Evolutionary conservation across 2,329 filamentous ascomycete genomes (phyloP), one percentile per base, ranked within the genome.

Genomic region (Leptographium wingfieldii): DNA sequence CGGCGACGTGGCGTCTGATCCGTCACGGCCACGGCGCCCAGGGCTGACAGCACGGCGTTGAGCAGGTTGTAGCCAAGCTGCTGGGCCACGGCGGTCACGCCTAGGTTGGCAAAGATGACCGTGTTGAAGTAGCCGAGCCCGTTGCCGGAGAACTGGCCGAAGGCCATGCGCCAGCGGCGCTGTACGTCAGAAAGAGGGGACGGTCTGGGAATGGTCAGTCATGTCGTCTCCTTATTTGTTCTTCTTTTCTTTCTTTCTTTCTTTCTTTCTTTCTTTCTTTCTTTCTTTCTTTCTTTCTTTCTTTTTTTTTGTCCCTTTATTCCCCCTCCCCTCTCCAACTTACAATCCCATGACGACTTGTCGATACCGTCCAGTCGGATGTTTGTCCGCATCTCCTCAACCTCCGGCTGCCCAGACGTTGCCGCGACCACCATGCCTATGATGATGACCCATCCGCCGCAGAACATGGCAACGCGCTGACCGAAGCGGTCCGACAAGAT

Each of bases 61-160:
- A 79, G 71, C 11, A 79, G 67, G 65, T 79, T 78, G 64, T 76
- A 75, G 19, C 71, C 73, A 33, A 78, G 69, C 65, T 78, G 76
- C 58, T 69, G 61, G 35, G 70, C 66, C 12, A 72, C 68, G 6
- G 65, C 66, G 2, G 61, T 68, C 63, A 76, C 66, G 38, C 74
- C 74, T 31, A 76, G 69, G 57, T 70, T 69, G 51, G 71, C 63
- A 66, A 76, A 78, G 64, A 79, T 78, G 46, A 71, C 72, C 9
- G 77, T 71, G 67, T 78, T 78, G 68, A 78, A 79, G 69, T 79
- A 79, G 16, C 76, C 75, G 7, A 79, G 72, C 57, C 76, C 76
- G 60, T 78, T 78, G 25, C 76, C 77, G 0, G 77, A 78, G 68
- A 77, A 79, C 65, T 79, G 76, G 19, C 76, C 76, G 59, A 79